A percentile compares a stretch with the other conserved stretches of the same genome.
Conservation (phyloP, 2,329 filamentous ascomycete species). For the Trichoderma guizhouense region DNA sequence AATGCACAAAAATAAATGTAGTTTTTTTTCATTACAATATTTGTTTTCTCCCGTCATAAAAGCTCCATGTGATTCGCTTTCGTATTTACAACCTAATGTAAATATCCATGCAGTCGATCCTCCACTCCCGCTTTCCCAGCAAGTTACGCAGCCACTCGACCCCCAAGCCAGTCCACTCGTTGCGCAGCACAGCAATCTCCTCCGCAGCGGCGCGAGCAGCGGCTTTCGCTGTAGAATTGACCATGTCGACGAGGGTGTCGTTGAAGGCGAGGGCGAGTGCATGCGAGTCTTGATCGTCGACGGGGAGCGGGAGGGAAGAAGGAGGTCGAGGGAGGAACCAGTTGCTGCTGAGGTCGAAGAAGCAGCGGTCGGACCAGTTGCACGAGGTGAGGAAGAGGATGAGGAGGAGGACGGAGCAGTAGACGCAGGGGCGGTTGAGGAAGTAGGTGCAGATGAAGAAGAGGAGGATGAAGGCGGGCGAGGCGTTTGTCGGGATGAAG, state of each 20-base stretch:
- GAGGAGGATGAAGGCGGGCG: conserved; percentile 79
- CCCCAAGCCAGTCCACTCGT: conserved; percentile 72
- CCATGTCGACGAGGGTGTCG: conserved; percentile 49
- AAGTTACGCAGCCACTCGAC: conserved; percentile 83
- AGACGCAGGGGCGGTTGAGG: conserved; percentile 93
- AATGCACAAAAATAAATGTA: background rate
- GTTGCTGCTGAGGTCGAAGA: conserved; percentile 88
- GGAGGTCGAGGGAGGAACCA: conserved; percentile 82
- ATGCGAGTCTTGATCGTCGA: background rate
- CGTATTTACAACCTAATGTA: conserved; percentile 75
- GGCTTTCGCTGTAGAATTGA: conserved; percentile 68
- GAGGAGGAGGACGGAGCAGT: conserved; percentile 93
- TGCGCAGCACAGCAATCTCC: conserved; percentile 50
- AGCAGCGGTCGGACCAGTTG: conserved; percentile 84
- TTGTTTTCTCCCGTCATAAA: background rate
- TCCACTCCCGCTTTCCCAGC: conserved; percentile 81
- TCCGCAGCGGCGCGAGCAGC: conserved; percentile 66
- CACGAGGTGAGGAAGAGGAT: conserved; percentile 91
- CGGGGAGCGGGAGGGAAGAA: conserved; percentile 26
- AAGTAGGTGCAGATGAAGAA: conserved; percentile 94
- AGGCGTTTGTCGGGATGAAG: conserved; percentile 83
- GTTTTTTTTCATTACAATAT: background rate
- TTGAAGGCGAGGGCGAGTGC: conserved; percentile 37
- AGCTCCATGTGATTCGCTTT: too few species aligned
- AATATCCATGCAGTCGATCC: conserved; percentile 86